Conservation (phyloP, 2,329 filamentous ascomycete species). For the Lecanicillium sp. region DNA sequence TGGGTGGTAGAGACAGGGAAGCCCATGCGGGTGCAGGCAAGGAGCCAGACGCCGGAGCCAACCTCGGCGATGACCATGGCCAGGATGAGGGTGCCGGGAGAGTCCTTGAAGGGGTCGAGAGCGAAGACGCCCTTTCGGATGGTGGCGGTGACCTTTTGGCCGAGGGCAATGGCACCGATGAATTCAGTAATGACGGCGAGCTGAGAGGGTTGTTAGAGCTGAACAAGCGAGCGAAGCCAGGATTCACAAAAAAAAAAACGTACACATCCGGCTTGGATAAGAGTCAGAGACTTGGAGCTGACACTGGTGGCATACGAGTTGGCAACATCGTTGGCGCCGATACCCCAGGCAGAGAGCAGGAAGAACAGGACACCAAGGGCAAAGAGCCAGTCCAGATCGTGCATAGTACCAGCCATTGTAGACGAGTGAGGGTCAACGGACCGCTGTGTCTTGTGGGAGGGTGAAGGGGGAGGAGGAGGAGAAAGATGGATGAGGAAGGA, state of each 20-base stretch:
- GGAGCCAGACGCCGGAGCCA: conserved; percentile 32
- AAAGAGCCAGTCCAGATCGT: conserved; percentile 7
- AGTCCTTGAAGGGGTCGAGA: conserved; percentile 26
- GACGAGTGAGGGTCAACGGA: background rate
- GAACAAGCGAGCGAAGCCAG: too few relatives aligned
- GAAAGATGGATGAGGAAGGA: too few relatives aligned
- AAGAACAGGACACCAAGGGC: conserved; percentile 6
- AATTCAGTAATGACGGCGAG: conserved; percentile 41
- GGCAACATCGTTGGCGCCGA: conserved; percentile 46
- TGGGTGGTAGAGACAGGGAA: conserved; percentile 37
- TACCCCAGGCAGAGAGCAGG: conserved; percentile 2
- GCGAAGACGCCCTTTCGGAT: conserved; percentile 39
- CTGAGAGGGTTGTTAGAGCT: conserved; percentile 12
- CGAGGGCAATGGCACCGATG: conserved; percentile 39
- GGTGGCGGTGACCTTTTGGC: conserved; percentile 36
- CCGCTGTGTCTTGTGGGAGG: too few relatives aligned
- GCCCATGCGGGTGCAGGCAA: conserved; percentile 26
- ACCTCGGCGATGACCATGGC: conserved; percentile 31
- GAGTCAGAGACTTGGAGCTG: conserved; percentile 49
- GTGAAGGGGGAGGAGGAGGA: too few relatives aligned
- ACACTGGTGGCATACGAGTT: conserved; percentile 57
- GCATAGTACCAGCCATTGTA: conserved; percentile 4
- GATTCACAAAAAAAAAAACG: too few relatives aligned
- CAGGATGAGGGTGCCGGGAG: conserved; percentile 33
- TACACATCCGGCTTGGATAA: conserved; percentile 33